Conservation (phyloP, 495 filamentous ascomycete species). For the Penicillium manginii region DNA sequence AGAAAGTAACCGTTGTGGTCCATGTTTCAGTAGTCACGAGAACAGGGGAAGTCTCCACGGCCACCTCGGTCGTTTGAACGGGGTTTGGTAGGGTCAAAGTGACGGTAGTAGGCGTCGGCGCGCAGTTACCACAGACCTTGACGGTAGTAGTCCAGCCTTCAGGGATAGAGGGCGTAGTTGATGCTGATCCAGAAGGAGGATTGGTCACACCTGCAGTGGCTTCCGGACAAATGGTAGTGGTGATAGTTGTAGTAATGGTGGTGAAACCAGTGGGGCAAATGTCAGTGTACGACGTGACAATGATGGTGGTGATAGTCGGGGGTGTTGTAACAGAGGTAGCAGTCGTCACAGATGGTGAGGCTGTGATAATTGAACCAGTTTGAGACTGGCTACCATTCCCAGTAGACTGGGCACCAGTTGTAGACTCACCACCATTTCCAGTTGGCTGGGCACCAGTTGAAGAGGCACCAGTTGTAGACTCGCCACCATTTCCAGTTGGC, state of each 20-base stretch:
- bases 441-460: background rate
- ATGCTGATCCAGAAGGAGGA: slow-evolving; percentile 20
- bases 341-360: slow-evolving; percentile 47
- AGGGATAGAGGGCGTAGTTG: slow-evolving; percentile 32
- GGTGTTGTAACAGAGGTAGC: slow-evolving; percentile 36
- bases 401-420: background rate
- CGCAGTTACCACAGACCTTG: slow-evolving; percentile 51
- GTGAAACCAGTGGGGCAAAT: slow-evolving; percentile 52
- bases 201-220: slow-evolving; percentile 26
- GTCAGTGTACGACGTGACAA: slow-evolving; percentile 46
- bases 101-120: slow-evolving; percentile 42
- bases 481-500: slow-evolving; percentile 3
- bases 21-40: slow-evolving; percentile 35
- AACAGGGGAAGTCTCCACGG: slow-evolving; percentile 13
- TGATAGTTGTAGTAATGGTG: slow-evolving; percentile 46
- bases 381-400: slow-evolving; percentile 3
- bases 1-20: slow-evolving; percentile 46
- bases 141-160: slow-evolving; percentile 54
- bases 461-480: slow-evolving; percentile 2
- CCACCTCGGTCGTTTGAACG: slow-evolving; percentile 12
- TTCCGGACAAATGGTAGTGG: slow-evolving; percentile 43
- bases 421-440: slow-evolving; percentile 5
- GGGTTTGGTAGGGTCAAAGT: slow-evolving; percentile 46
- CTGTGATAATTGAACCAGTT: slow-evolving; percentile 34
- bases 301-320: slow-evolving; percentile 39